These are phyloP conservation scores for Saccharata proteae DNA, from an alignment of 2,329 filamentous ascomycete species.

Conservation along the genomic window DNA sequence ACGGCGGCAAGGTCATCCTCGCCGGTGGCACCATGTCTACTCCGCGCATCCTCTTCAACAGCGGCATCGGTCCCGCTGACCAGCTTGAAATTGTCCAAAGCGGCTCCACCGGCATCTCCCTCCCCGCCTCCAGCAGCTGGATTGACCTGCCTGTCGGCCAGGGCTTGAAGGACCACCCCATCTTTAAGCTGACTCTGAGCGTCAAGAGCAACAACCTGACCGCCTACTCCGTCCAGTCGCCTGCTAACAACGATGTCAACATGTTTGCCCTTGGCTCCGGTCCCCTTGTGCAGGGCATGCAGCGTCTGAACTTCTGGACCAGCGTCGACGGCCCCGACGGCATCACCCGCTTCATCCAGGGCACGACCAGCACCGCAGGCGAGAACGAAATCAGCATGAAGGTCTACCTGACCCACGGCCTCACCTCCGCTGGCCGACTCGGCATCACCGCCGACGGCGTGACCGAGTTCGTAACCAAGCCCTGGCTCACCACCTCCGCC, in stretches of 20 bases:
- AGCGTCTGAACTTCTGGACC: conserved; percentile 38
- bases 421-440: conserved; percentile 13
- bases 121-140: conserved; percentile 13
- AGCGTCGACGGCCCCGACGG: conserved; percentile 31
- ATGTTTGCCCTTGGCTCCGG: conserved; percentile 26
- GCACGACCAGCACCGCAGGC: conserved; percentile 32
- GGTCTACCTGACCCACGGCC: conserved; percentile 14
- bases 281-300: conserved; percentile 33
- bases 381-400: conserved; percentile 24
- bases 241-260: conserved; percentile 18
- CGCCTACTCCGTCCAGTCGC: conserved; percentile 15
- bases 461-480: conserved; percentile 34
- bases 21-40: conserved; percentile 16
- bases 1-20: conserved; percentile 15
- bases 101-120: conserved; percentile 10
- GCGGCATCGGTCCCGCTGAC: conserved; percentile 16
- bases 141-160: conserved; percentile 15
- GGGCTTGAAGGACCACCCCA: conserved; percentile 24
- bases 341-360: conserved; percentile 27
- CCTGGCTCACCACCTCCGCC: conserved; percentile 39
- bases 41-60: conserved; percentile 16
- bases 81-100: conserved; percentile 15
- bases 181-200: conserved; percentile 21
- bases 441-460: conserved; percentile 23
- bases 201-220: conserved; percentile 13